Evolutionary conservation across 768 basidiomycete species (phyloP).

Genomic region (Russula griseocarnosa): DNA sequence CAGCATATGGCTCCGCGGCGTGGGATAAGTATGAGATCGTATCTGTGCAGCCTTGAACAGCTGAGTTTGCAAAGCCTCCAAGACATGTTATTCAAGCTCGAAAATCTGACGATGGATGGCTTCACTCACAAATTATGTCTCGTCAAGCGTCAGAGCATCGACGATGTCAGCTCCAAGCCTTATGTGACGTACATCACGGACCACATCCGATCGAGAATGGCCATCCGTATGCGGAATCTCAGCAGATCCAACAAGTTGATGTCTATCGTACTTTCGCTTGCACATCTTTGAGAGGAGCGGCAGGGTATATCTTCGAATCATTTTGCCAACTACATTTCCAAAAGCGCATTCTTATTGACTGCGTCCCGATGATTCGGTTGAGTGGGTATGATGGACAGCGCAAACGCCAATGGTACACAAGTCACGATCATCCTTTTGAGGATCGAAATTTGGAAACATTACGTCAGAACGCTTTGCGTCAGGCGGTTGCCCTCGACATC

Average conservation of each 20-base stretch:
- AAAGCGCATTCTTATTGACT: background rate
- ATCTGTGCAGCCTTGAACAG: background rate
- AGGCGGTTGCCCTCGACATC: background rate
- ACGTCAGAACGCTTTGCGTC: background rate
- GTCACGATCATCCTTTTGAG: background rate
- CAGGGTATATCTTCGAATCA: background rate
- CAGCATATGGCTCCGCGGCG: background rate
- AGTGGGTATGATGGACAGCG: background rate
- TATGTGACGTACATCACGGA: background rate
- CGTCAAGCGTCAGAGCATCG: background rate
- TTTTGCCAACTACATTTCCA: background rate
- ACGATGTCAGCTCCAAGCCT: background rate
- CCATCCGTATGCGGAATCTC: background rate
- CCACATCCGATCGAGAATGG: background rate
- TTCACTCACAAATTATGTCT: background rate
- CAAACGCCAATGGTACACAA: background rate
- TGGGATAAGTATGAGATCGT: background rate
- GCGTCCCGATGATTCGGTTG: background rate
- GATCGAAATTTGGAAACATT: background rate
- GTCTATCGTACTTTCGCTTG: background rate
- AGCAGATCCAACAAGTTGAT: background rate
- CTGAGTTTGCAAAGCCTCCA: background rate
- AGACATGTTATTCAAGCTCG: accelerated
- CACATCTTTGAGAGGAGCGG: background rate
- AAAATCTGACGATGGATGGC: background rate